Base-by-base conservation (phyloP, 1,284 basidiomycete species). In the Moniliella sp. region DNA sequence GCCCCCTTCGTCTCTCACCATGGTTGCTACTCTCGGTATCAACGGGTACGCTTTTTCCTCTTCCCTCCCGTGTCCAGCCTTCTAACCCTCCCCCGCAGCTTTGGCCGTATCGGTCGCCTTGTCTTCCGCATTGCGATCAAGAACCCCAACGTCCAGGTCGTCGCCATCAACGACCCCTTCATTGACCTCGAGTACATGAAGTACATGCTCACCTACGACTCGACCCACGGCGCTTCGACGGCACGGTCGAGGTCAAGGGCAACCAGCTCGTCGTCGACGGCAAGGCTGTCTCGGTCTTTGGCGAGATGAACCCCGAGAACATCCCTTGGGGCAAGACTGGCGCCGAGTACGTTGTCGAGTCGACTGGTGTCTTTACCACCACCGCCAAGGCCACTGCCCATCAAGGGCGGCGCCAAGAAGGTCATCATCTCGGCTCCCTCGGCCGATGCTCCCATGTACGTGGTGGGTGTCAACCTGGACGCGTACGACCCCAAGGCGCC, bases 391-490 rank as follows among this genome's bases (percentile, higher is more conserved):
- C 91, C 40, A 70, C 70, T 35, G 75, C 74, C 50, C 88, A 99
- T 99, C 67, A 86, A 91, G 69, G 88, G 91, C 61, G 91, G 91
- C 64, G 88, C 91, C 64, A 94, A 97, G 76, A 97, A 94, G 72
- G 88, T 99, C 62, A 72, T 99, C 69, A 97, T 99, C 73, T n/a
- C n/a, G n/a, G 88, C 88, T 36, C 88, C 88, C 53, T 97, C 91
- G 17, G 75, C 84, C 35, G 88, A 99, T 65, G 88, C 88, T 15
- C 88, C 88, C 55, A 99, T 99, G 88, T 62, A 62, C 53, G 63
- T 64, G 40, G 43, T 38, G 46, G 88, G 88, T 71, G 88, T 97
- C 66, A 97, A 99, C 72, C 75, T 93, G 43, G 83, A 93, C 49
- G 52, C 68, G n/a, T 99, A 99, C 67, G 76, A 94, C 66, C 67